These are phyloP conservation scores for Trypanosoma vivax DNA, from an alignment of 208 protist species.

Conservation along the genomic window DNA sequence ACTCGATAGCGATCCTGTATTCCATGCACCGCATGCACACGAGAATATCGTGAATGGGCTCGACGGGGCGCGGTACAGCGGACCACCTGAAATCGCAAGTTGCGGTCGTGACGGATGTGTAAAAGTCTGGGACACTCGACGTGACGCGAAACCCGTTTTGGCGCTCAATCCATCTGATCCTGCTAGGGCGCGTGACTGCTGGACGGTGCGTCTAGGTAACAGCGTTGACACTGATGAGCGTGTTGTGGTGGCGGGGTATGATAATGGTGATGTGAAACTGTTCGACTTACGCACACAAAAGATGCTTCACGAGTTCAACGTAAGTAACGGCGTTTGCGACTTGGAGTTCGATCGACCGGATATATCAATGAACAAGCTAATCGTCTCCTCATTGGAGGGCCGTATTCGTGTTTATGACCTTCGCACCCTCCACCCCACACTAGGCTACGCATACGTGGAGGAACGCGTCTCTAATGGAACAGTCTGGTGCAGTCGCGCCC, in stretches of 20 bases:
- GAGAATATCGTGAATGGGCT: slow-evolving; percentile 91
- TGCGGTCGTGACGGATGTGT: slow-evolving; percentile 86
- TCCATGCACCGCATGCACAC: slow-evolving; percentile 78
- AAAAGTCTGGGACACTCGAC: slow-evolving; percentile 90
- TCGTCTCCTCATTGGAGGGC: slow-evolving; percentile 83
- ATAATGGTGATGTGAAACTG: slow-evolving; percentile 95
- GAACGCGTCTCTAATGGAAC: slow-evolving; percentile 77
- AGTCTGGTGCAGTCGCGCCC: slow-evolving; percentile 77
- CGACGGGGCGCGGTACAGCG: slow-evolving; percentile 81
- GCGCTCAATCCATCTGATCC: slow-evolving; percentile 68
- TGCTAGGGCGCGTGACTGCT: slow-evolving; percentile 82
- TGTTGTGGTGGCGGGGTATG: slow-evolving; percentile 88
- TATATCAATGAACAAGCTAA: slow-evolving; percentile 93
- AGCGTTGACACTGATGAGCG: slow-evolving; percentile 85
- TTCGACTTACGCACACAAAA: slow-evolving; percentile 90
- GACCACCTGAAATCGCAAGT: slow-evolving; percentile 86
- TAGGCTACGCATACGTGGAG: slow-evolving; percentile 86
- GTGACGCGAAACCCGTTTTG: slow-evolving; percentile 76
- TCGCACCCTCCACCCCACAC: slow-evolving; percentile 75
- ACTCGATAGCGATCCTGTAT: slow-evolving; percentile 31
- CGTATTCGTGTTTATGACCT: slow-evolving; percentile 85
- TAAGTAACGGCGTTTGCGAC: slow-evolving; percentile 88
- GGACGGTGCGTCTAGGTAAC: slow-evolving; percentile 92
- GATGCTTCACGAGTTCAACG: slow-evolving; percentile 90
- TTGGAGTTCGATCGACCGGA: slow-evolving; percentile 90